Evolutionary conservation across 2,329 filamentous ascomycete genomes (phyloP).

Genomic region (Aspergillus versicolor): DNA sequence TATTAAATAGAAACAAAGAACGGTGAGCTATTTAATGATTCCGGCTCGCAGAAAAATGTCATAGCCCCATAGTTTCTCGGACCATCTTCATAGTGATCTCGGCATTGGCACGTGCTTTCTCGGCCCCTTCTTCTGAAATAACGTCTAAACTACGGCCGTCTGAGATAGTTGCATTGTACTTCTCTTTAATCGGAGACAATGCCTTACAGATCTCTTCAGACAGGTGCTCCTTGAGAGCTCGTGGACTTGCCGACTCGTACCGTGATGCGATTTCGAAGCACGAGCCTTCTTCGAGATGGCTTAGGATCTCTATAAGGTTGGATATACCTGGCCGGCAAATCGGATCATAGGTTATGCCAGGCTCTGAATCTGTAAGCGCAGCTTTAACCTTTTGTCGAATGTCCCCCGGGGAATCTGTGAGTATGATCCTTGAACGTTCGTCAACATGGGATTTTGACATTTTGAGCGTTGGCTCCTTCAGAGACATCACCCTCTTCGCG

Average conservation of each 20-base stretch:
- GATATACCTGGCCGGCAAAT: slow-evolving; percentile 72
- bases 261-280: slow-evolving; percentile 50
- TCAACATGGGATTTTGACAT: slow-evolving; percentile 90
- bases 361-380: slow-evolving; percentile 73
- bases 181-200: slow-evolving; percentile 35
- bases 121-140: slow-evolving; percentile 32
- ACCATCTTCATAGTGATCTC: slow-evolving; percentile 32
- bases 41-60: neutral
- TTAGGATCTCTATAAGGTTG: slow-evolving; percentile 81
- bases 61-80: slow-evolving; percentile 33
- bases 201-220: slow-evolving; percentile 44
- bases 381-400: slow-evolving; percentile 69
- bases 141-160: slow-evolving; percentile 29
- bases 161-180: slow-evolving; percentile 30
- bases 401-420: slow-evolving; percentile 67
- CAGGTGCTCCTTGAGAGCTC: slow-evolving; percentile 64
- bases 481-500: slow-evolving; percentile 84
- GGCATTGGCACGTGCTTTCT: slow-evolving; percentile 31
- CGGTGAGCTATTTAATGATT: no score
- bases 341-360: slow-evolving; percentile 71
- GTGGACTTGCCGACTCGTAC: slow-evolving; percentile 49
- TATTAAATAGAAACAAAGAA: no score
- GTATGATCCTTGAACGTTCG: slow-evolving; percentile 72
- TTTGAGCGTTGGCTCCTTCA: slow-evolving; percentile 73
- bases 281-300: slow-evolving; percentile 58